phyloP scores from a whole-genome alignment of 2,329 filamentous ascomycete genomes.

The Juglanconis sp. region DNA sequence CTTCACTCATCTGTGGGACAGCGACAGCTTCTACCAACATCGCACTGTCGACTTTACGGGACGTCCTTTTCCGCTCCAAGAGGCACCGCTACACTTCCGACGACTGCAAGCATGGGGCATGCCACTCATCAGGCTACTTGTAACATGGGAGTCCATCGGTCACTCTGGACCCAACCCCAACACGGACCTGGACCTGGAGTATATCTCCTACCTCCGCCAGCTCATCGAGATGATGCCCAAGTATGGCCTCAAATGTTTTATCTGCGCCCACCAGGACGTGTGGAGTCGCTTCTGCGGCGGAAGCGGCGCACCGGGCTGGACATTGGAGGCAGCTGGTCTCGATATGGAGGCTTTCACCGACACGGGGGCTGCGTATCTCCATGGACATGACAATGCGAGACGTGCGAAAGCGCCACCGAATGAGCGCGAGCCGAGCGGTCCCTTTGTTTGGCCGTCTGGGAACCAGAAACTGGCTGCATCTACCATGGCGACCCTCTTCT shows the following conservation, averaged over 20 bases:
- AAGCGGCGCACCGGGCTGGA: constrained; percentile 40
- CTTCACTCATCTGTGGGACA: constrained; percentile 32
- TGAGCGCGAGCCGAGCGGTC: constrained; percentile 31
- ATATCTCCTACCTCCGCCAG: constrained; percentile 34
- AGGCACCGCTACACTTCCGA: constrained; percentile 37
- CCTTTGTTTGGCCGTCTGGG: constrained; percentile 35
- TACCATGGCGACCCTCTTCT: constrained; percentile 28
- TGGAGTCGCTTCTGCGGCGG: constrained; percentile 42
- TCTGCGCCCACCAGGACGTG: constrained; percentile 42
- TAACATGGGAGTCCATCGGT: constrained; percentile 41
- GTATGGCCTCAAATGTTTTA: constrained; percentile 38
- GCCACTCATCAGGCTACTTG: constrained; percentile 36
- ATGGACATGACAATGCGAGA: constrained; percentile 32
- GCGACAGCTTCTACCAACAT: constrained; percentile 38
- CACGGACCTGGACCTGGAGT: constrained; percentile 35
- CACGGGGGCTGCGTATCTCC: constrained; percentile 32
- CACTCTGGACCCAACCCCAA: constrained; percentile 30
- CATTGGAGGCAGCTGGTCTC: constrained; percentile 37
- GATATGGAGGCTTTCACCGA: constrained; percentile 33
- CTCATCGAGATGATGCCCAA: constrained; percentile 35
- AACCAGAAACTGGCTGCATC: constrained; percentile 37
- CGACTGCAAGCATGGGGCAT: constrained; percentile 37
- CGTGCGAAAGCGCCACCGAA: constrained; percentile 25
- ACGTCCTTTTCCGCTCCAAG: constrained; percentile 35
- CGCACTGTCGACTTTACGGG: constrained; percentile 37